Base-by-base conservation (phyloP, 83 land plant species). In the Diphasiastrum complanatum region DNA sequence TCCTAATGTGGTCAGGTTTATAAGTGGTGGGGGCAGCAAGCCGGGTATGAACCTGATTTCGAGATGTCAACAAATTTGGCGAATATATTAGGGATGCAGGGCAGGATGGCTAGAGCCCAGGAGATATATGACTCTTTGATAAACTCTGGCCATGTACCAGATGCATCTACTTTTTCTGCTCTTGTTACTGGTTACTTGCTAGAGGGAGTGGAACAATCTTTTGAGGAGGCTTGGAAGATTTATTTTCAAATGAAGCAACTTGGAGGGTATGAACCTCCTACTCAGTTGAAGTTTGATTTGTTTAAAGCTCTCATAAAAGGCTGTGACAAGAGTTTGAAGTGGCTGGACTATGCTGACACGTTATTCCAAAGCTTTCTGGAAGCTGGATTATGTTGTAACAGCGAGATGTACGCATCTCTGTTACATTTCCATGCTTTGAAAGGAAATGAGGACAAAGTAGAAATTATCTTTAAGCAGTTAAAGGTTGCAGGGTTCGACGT, bases 21-120 rank as follows among this genome's bases (percentile, higher is more conserved):
- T 60, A 86, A 84, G 32, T 90, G 97, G 97, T 81, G 80, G 84
- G 61, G 67, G 50, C 89, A 84, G 68, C 97, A 80, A 60, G 79
- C 63, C 27, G 84, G 85, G 80, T 86, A 75, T 78, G 69, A 55
- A 54, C 79, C 82, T 61, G 85, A 91, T 57, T 82, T 80, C 70
- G 84, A 81, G 6, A 72, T 91, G 45, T 79, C 82, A 26, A 86
- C 86, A 23, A 84, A 84, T 62, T 47, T 91, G 45, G 93, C 97
- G 1, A 85, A 86, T 51, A 78, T 65, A 36, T 63, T 91, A 64
- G 97, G 86, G 5, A 76, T 69, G 51, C 81, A 91, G 28, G 51
- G 80, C 18, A 91, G 84, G 63, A 70, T 72, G 59, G 49, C 74
- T 26, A 85, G 86, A 63, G 81, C 85, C 61, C 76, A 84, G 26